Evolutionary conservation across 345 rosid genomes (phyloP).

Genomic region (Sonneratia caseolaris): DNA sequence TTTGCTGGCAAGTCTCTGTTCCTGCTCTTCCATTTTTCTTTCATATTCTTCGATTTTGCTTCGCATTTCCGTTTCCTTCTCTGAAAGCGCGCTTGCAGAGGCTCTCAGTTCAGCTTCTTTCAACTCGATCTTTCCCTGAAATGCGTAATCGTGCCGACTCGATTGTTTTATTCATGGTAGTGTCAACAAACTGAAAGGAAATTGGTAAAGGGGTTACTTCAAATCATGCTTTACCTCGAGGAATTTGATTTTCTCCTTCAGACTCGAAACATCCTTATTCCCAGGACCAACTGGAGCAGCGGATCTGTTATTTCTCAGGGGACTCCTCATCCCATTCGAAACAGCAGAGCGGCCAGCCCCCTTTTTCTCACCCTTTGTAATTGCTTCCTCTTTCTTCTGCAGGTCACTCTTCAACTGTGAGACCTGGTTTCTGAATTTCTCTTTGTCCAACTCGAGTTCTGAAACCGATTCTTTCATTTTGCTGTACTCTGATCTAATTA

Average conservation of each 20-base stretch:
- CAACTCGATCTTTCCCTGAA: slow-evolving; percentile 11
- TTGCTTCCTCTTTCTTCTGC: slow-evolving; percentile 12
- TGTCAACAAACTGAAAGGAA: background rate
- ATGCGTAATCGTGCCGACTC: background rate
- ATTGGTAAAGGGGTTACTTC: background rate
- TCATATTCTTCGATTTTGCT: slow-evolving; percentile 11
- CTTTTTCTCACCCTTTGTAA: slow-evolving; percentile 6
- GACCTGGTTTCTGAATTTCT: slow-evolving; percentile 15
- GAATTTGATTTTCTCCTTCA: slow-evolving; percentile 13
- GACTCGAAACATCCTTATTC: slow-evolving; percentile 6
- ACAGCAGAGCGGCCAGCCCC: slow-evolving; percentile 1
- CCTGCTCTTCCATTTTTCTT: slow-evolving; percentile 6
- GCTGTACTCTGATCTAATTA: slow-evolving; percentile 7
- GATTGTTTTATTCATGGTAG: background rate
- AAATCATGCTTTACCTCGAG: slow-evolving; percentile 11
- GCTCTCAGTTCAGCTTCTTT: slow-evolving; percentile 8
- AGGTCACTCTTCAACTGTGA: slow-evolving; percentile 10
- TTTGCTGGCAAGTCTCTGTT: background rate
- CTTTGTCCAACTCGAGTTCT: slow-evolving; percentile 11
- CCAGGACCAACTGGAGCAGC: slow-evolving; percentile 7
- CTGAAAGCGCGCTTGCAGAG: background rate
- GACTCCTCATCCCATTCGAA: background rate
- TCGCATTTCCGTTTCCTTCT: slow-evolving; percentile 14
- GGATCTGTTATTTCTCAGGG: background rate
- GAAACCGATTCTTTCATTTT: slow-evolving; percentile 11